Base-by-base conservation (phyloP, 805 yeast species). In the Saccharomycopsis fodiens region DNA sequence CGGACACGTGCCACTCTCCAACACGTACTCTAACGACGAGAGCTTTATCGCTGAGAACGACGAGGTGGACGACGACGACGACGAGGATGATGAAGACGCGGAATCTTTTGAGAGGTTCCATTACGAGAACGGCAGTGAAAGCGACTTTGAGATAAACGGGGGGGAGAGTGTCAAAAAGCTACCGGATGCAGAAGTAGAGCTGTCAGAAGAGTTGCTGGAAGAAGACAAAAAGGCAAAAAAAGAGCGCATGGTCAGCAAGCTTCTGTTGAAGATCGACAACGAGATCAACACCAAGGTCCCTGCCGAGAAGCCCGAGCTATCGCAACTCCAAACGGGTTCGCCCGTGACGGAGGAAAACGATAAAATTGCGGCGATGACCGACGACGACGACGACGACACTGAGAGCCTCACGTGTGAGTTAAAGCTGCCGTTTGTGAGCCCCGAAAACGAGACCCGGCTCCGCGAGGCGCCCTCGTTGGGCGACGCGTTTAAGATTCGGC, bases 401-500 rank as follows among this genome's bases (percentile, higher is more conserved):
- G 44, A 21, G 23, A n/a, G 20, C 15, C 16, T 42, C 12, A 35
- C 4, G 17, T 36, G 10, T 39, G 43, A 44, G 17, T 19, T 4
- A 8, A 36, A 37, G 21, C 27, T 23, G 21, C 48, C 53, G 15
- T 44, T 47, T 37, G 53, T 50, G 3, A 17, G 37, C 20, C 62
- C 65, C 36, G 66, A 62, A 27, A 60, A 60, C 20, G 78, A 71
- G 49, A 51, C 53, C 3, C 55, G 62, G 35, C 56, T 80, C 10
- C 68, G 93, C 44, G 58, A 56, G 7, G 66, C 74, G 50, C 82
- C 91, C 0, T 85, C 86, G 20, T 78, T 87, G 36, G 98, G 98
- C 15, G 98, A 93, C 60, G 73, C 70, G 52, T 76, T 89, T 58
- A 93, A 93, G 62, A 84, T 87, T 41, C 80, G 85, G 45, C 67